A percentile compares a stretch with the other conserved stretches of the same genome.
These are phyloP conservation scores for Diutina neorugosa DNA, from an alignment of 1,139 yeast species.

Conservation along the genomic window DNA sequence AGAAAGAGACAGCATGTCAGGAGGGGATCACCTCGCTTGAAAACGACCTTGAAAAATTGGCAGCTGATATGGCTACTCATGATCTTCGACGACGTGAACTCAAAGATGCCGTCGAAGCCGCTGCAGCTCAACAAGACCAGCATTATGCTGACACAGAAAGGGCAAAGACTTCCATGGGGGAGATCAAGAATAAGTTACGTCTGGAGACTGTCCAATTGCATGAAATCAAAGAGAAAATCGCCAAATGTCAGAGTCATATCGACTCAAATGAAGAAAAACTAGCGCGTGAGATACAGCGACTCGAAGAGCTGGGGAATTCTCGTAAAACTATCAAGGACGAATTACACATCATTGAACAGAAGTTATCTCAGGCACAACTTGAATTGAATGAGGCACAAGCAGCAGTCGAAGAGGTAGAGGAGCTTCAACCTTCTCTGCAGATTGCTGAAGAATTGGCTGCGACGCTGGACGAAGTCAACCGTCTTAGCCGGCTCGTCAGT, in stretches of 20 bases:
- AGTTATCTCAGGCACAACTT: slow-evolving; percentile 8
- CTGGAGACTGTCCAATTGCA: neutral
- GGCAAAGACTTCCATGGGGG: neutral
- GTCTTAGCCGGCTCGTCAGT: neutral
- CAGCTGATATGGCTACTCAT: slow-evolving; percentile 6
- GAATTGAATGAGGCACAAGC: slow-evolving; percentile 9
- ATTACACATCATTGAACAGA: slow-evolving; percentile 3
- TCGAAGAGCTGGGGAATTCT: slow-evolving; percentile 27
- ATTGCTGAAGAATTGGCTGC: neutral
- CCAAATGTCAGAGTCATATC: slow-evolving; percentile 15
- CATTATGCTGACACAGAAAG: neutral
- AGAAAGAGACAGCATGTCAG: slow-evolving; percentile 6
- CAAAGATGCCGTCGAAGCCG: neutral
- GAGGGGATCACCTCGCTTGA: slow-evolving; percentile 11
- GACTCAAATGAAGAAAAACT: slow-evolving; percentile 17
- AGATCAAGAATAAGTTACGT: too few relatives aligned
- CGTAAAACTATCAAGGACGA: slow-evolving; percentile 11
- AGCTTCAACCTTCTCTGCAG: slow-evolving; percentile 11
- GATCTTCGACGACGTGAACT: neutral
- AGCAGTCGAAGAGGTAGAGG: slow-evolving; percentile 9
- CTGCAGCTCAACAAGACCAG: neutral
- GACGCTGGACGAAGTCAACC: neutral
- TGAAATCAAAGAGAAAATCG: neutral
- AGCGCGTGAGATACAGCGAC: slow-evolving; percentile 18
- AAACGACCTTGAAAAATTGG: slow-evolving; percentile 11